Percentiles rank a stretch among this genome's conserved stretches.
These are phyloP conservation scores for Saccharomyces paradoxus DNA, from an alignment of 805 yeast species.

Conservation along the genomic window DNA sequence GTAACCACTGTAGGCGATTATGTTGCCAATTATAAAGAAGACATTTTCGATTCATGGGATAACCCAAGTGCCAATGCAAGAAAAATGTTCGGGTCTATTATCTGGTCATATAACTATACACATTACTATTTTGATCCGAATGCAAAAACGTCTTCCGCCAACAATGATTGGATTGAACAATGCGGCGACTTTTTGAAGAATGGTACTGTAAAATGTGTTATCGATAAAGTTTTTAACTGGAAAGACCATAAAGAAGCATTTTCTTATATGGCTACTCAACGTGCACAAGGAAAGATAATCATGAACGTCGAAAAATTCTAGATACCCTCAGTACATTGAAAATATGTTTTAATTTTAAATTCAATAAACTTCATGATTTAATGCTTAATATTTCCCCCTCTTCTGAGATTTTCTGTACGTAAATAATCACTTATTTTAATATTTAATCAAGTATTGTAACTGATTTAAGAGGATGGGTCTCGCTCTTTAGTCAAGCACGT, in stretches of 20 bases:
- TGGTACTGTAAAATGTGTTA: slow-evolving; percentile 39
- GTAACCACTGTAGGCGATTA: slow-evolving; percentile 58
- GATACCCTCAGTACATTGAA: not conserved
- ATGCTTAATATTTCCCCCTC: not conserved
- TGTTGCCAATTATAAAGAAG: slow-evolving; percentile 34
- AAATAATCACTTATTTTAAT: not conserved
- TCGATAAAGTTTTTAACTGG: slow-evolving; percentile 54
- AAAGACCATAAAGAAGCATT: slow-evolving; percentile 49
- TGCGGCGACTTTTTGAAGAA: slow-evolving; percentile 41
- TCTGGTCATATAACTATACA: slow-evolving; percentile 33
- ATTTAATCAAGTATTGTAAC: not conserved
- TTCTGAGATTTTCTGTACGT: not conserved
- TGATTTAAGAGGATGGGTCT: no score
- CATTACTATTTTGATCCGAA: slow-evolving; percentile 31
- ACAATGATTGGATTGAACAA: slow-evolving; percentile 33
- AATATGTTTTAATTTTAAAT: not conserved
- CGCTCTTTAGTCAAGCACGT: not conserved
- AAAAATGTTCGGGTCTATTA: slow-evolving; percentile 28
- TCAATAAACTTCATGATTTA: not conserved
- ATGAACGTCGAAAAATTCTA: slow-evolving; percentile 36
- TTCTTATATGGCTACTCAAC: slow-evolving; percentile 41
- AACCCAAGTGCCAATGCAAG: slow-evolving; percentile 32
- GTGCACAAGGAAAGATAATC: slow-evolving; percentile 63
- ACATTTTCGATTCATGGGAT: slow-evolving; percentile 32
- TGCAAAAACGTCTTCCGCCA: slow-evolving; percentile 17